Percentiles rank a stretch among this genome's conserved stretches.
phyloP scores from a whole-genome alignment of 192 early-diverging fungal species.

The Globomyces pollinis-pini region DNA sequence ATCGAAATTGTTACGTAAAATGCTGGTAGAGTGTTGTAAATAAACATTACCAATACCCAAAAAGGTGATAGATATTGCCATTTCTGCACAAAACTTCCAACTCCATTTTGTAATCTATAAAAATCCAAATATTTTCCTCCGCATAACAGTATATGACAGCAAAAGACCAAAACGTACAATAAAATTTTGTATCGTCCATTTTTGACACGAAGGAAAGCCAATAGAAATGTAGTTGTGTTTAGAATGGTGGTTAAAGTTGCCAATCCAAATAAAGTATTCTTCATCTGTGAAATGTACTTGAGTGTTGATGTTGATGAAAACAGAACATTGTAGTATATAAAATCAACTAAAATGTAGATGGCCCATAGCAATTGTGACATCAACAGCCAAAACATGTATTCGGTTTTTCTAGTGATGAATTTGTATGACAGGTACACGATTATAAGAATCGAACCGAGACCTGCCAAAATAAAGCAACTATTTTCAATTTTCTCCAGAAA shows the following conservation, averaged over 20 bases:
- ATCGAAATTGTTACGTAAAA: constrained; percentile 1
- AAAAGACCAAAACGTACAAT: too few relatives aligned
- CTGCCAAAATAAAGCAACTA: neutral
- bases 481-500: neutral
- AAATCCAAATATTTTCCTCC: neutral
- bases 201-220: too few relatives aligned
- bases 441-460: neutral
- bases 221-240: too few relatives aligned
- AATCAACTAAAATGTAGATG: neutral
- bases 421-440: neutral
- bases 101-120: neutral
- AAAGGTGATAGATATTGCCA: neutral
- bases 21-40: constrained; percentile 5
- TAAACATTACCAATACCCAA: constrained; percentile 5
- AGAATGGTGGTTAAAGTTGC: neutral
- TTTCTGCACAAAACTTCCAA: neutral
- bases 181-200: too few relatives aligned
- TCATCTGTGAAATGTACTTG: too few relatives aligned
- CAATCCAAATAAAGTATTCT: neutral
- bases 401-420: neutral
- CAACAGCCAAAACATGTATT: neutral
- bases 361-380: constrained; percentile 8
- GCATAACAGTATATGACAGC: neutral
- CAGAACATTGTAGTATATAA: constrained; percentile 7
- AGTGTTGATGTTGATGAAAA: too few relatives aligned